These are phyloP conservation scores for Peronosclerospora sorghi DNA, from an alignment of 352 stramenopile genomes.

Conservation along the genomic window DNA sequence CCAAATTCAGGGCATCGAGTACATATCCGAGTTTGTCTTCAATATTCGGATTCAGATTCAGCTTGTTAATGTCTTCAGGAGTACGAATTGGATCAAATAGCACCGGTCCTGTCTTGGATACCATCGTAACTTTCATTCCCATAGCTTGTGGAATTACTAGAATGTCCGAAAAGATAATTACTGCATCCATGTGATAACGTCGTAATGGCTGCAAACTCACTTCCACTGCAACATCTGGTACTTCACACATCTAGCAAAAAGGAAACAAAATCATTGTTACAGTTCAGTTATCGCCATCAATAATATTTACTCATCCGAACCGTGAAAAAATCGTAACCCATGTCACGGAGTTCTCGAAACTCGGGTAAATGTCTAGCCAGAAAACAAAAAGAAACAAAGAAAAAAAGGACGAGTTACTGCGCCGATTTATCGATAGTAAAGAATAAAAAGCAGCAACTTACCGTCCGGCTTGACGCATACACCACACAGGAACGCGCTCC, in stretches of 20 bases:
- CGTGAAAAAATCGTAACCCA: conserved; percentile 86
- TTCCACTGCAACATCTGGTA: conserved; percentile 86
- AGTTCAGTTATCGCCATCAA: neutral
- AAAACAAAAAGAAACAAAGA: too few relatives aligned
- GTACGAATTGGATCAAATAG: conserved; percentile 60
- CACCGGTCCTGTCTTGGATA: conserved; percentile 87
- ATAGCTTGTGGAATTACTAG: conserved; percentile 96
- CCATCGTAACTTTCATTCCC: conserved; percentile 94
- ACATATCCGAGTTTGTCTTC: conserved; percentile 92
- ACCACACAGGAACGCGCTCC: conserved; percentile 91
- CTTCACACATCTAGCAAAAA: conserved; percentile 59
- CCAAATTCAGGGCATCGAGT: conserved; percentile 90
- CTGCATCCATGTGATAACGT: conserved; percentile 90
- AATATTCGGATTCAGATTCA: conserved; percentile 86
- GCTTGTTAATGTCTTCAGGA: conserved; percentile 84
- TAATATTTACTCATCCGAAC: conserved; percentile 9
- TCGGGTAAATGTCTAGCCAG: conserved; percentile 68
- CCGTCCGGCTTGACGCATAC: conserved; percentile 95
- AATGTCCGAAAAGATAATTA: conserved; percentile 99
- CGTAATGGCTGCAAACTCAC: conserved; percentile 95
- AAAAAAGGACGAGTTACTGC: too few relatives aligned
- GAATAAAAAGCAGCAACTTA: too few relatives aligned
- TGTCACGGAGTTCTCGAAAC: conserved; percentile 73
- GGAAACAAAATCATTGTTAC: neutral
- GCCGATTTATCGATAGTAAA: too few relatives aligned